phyloP scores from a whole-genome alignment of 768 basidiomycete genomes.

The Rhodotorula graminis region DNA sequence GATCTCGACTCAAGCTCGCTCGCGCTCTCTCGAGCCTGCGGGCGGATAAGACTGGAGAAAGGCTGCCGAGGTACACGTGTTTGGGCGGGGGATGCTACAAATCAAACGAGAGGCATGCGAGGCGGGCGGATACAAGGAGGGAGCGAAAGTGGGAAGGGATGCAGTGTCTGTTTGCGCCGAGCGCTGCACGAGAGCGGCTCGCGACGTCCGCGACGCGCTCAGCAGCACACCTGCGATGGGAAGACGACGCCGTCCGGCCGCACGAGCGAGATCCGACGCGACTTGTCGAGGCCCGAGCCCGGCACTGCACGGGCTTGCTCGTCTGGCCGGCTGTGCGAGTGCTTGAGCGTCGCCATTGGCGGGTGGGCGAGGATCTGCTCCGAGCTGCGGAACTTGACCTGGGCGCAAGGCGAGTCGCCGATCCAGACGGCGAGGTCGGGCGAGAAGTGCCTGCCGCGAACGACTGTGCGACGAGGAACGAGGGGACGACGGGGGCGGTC shows the following conservation, averaged over 20 bases:
- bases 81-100: too few relatives aligned
- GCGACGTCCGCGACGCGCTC: not conserved
- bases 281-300: conserved; percentile 55
- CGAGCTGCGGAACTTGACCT: not conserved
- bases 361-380: conserved; percentile 53
- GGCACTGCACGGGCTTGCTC: conserved; percentile 46
- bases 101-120: too few relatives aligned
- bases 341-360: conserved; percentile 49
- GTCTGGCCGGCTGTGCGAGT: not conserved
- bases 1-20: too few relatives aligned
- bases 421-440: conserved; percentile 81
- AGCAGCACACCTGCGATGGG: conserved; percentile 63
- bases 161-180: not conserved
- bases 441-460: conserved; percentile 84
- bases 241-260: conserved; percentile 81
- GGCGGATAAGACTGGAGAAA: too few relatives aligned
- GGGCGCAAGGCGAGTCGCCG: conserved; percentile 50
- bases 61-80: too few relatives aligned
- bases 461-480: conserved; percentile 67
- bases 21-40: too few relatives aligned
- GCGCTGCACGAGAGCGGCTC: not conserved
- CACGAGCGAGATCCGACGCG: conserved; percentile 64
- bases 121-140: too few relatives aligned
- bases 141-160: too few relatives aligned
- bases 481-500: not conserved